Evolutionary conservation across 2,329 filamentous ascomycete genomes (phyloP).

Genomic region (Hirsutella rhossiliensis): DNA sequence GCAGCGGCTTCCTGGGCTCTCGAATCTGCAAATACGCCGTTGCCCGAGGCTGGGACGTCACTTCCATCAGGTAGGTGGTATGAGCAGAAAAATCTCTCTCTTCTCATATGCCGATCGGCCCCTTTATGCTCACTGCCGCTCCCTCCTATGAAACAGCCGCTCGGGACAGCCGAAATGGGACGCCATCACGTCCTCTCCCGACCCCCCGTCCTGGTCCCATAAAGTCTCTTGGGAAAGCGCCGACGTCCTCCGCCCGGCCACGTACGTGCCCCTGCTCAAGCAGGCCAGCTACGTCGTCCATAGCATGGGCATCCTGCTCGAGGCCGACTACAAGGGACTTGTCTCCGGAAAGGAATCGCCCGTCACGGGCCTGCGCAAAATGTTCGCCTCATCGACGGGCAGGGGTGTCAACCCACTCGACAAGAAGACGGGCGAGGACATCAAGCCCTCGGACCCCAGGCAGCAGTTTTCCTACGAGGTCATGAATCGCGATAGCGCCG

Average conservation of each 20-base stretch:
- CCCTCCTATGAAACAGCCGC: conserved; percentile 42
- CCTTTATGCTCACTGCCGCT: too few species aligned
- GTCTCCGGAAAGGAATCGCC: conserved; percentile 73
- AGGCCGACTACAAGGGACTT: conserved; percentile 95
- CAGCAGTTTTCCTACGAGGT: conserved; percentile 87
- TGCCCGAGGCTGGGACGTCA: conserved; percentile 80
- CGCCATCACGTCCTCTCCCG: conserved; percentile 56
- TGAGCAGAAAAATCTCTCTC: neutral
- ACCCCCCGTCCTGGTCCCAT: conserved; percentile 68
- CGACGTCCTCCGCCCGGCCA: conserved; percentile 72
- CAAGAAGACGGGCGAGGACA: conserved; percentile 42
- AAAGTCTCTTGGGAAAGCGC: conserved; percentile 79
- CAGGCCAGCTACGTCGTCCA: conserved; percentile 81
- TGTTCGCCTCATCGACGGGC: conserved; percentile 57
- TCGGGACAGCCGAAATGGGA: conserved; percentile 85
- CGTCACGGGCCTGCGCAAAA: conserved; percentile 63
- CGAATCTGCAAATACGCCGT: conserved; percentile 88
- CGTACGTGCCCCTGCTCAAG: conserved; percentile 65
- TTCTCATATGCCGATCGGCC: too few species aligned
- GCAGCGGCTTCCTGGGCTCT: conserved; percentile 80
- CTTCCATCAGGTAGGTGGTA: conserved; percentile 69
- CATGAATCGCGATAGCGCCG: conserved; percentile 88
- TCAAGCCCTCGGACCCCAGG: conserved; percentile 53
- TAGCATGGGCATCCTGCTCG: conserved; percentile 88
- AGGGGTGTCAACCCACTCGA: conserved; percentile 60